phyloP scores from a whole-genome alignment of 1,284 basidiomycete species.

The Takashimella koratensis region DNA sequence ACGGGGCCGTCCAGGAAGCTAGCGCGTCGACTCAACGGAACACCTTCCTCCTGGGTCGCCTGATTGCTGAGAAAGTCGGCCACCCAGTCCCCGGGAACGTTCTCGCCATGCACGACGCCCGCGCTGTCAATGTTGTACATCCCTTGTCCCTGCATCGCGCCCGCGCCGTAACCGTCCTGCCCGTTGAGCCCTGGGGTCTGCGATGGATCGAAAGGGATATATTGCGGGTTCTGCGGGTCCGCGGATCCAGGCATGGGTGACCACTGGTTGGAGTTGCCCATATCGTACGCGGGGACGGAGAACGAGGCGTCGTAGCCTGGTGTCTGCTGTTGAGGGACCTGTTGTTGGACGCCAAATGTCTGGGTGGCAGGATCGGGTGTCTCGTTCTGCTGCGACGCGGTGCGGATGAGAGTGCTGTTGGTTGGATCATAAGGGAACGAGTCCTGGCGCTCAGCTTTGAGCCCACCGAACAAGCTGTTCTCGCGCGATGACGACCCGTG shows the following conservation, averaged over 20 bases:
- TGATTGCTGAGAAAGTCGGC: neutral
- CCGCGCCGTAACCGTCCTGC: neutral
- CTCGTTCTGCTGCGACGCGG: conserved; percentile 10
- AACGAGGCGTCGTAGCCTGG: neutral
- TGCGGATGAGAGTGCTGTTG: conserved; percentile 39
- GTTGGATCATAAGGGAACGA: conserved; percentile 38
- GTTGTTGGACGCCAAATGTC: conserved; percentile 3
- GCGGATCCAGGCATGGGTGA: neutral
- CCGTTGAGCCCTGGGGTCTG: neutral
- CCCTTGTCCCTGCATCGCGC: neutral
- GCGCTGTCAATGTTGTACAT: neutral
- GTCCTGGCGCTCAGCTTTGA: conserved; percentile 24
- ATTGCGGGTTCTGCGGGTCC: neutral
- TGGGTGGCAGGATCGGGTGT: neutral
- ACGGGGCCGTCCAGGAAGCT: neutral
- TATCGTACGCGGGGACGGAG: neutral
- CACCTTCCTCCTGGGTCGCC: neutral
- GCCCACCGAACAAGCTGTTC: neutral
- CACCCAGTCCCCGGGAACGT: neutral
- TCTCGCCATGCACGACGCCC: neutral
- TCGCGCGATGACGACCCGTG: neutral
- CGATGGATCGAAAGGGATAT: neutral
- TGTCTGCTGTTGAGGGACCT: conserved; percentile 12
- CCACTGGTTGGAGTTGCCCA: neutral
- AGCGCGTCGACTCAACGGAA: neutral